Base-by-base conservation (phyloP, 192 early-diverging fungal genomes). In the Haplosporangium gracile region DNA sequence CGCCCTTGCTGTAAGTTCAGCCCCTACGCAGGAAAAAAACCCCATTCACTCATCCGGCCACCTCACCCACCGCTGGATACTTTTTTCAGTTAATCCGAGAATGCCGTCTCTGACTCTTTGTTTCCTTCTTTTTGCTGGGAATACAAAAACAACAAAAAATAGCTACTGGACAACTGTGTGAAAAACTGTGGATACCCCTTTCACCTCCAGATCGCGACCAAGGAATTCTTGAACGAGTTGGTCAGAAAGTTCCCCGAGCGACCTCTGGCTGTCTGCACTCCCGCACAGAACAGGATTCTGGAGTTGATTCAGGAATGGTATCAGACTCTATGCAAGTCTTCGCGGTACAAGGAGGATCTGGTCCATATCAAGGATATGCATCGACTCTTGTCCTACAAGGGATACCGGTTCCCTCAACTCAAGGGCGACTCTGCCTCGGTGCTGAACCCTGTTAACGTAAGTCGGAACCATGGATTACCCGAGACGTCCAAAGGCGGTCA, bases 141-240 rank as follows among this genome's bases (percentile, higher is more conserved):
- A 9, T 3, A 32, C 60, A 1, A 32, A 65, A 65, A 65, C 60
- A 65, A 65, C 60, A 55, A 24, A 9, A n/a, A 65, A 43, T 81
- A 92, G 94, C 92, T 99, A 2, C 92, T 99, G 36, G 99, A 99
- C 88, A 96, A 97, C 78, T 96, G 97, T 80, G 96, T 99, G 76
- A 99, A 99, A 90, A 99, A 99, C 89, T 99, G 99, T 87, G 98
- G 98, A 0, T 97, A 98, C 84, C 94, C 99, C 1, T 99, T 99
- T 78, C 98, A 99, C 84, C 91, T 98, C 78, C 97, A 99, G 82
- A 94, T 99, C 65, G 96, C 95, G 49, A 95, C 97, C 55, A 98
- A 98, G 80, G 99, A 99, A 80, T 99, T 99, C 89, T 89, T 99
- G 72, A 98, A 98, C 88, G 97, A 98, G 80, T 91, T 99, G 20